Base-by-base conservation (phyloP, 495 filamentous ascomycete genomes). In the Annulohypoxylon nitens region DNA sequence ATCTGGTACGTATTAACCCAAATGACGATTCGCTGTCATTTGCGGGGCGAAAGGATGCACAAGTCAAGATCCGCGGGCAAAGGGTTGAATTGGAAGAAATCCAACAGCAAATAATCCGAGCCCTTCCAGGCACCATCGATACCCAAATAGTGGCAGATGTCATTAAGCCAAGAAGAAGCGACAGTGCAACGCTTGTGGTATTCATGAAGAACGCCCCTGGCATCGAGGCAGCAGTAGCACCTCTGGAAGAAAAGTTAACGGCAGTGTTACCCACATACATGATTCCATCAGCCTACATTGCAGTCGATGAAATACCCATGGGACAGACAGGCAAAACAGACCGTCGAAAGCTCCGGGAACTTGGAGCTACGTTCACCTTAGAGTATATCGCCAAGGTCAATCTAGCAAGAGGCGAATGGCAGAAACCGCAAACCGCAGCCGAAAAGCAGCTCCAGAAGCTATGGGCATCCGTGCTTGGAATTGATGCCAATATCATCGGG, bases 1-100 rank as follows among this genome's bases (percentile, higher is more conserved):
- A 88, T 62, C 73, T 87, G 2, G 30, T 55, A 9, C 20, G 30
- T 10, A 34, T 34, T 55, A 30, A 33, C n/a, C 18, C 14, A 20
- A 8, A 34, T 5, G 51, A 55, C 11, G 51, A 25, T 4, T 55
- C 51, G 8, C 6, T 55, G 18, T 34, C n/a, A 34, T 55, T 33
- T 55, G 30, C 23, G 4, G 51, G 51, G 3, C 51, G 51, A 4
- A 55, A 55, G 23, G 51, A 55, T 4, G 14, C 51, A 2, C 51
- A 55, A 14, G 51, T 55, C 25, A 55, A 55, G 34, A 30, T 55
- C 23, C 51, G 51, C 10, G 51, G 51, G 1, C 51, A 55, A 55
- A 30, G 51, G 8, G 51, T 55, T 5, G 51, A 55, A 25, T 34
- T 55, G 4, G 23, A 16, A 7, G 51, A 55, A 34, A 25, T 55